These are phyloP conservation scores for Irpex sp. DNA, from an alignment of 1,284 basidiomycete genomes.

Conservation along the genomic window DNA sequence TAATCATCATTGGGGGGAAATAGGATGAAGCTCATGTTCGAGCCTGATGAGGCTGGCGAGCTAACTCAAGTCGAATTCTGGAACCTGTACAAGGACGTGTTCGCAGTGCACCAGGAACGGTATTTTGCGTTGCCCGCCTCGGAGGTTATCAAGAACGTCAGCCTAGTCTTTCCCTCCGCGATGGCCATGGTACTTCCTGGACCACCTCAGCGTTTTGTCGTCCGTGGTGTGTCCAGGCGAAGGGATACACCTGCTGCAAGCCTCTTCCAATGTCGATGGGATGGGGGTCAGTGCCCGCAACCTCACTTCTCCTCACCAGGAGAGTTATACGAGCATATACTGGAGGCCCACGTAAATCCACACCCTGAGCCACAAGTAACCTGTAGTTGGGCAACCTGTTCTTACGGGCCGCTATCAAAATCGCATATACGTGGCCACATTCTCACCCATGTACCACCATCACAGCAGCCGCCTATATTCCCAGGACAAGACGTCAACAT, in stretches of 20 bases:
- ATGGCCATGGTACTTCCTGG: constrained; percentile 80
- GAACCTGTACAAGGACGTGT: constrained; percentile 80
- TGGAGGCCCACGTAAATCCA: constrained; percentile 47
- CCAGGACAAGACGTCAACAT: constrained; percentile 67
- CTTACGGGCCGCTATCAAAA: constrained; percentile 42
- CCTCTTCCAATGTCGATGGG: constrained; percentile 69
- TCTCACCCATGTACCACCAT: constrained; percentile 67
- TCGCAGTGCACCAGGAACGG: constrained; percentile 51
- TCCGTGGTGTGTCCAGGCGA: constrained; percentile 71
- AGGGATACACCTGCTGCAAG: constrained; percentile 53
- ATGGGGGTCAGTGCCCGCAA: constrained; percentile 50
- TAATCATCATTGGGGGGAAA: background rate
- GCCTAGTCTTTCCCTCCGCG: constrained; percentile 72
- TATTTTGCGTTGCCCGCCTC: constrained; percentile 69
- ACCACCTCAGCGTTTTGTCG: constrained; percentile 70
- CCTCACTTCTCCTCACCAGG: constrained; percentile 45
- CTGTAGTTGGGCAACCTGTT: constrained; percentile 69
- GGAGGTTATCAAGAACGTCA: constrained; percentile 86
- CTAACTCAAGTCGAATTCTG: constrained; percentile 89
- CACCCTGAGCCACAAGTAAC: constrained; percentile 40
- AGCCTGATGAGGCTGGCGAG: constrained; percentile 64
- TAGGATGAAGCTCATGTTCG: constrained; percentile 84
- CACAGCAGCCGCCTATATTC: constrained; percentile 48
- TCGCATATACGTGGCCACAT: constrained; percentile 57
- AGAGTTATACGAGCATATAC: constrained; percentile 67